These are phyloP conservation scores for Nepenthes alata DNA, from an alignment of 179 eudicot genomes.

Conservation along the genomic window DNA sequence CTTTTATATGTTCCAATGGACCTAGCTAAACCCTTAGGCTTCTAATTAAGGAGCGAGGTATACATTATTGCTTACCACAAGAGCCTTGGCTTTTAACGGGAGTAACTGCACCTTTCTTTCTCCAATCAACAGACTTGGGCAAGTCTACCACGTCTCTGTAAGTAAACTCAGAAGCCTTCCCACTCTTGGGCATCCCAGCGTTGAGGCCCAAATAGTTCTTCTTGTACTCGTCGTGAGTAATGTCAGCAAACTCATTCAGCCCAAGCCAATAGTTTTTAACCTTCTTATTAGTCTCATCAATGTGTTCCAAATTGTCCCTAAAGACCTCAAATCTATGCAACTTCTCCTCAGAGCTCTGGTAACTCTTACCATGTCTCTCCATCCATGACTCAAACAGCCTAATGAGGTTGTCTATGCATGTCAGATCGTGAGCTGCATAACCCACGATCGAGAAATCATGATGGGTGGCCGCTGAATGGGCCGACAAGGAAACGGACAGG, in stretches of 20 bases:
- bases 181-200: slow-evolving; percentile 20
- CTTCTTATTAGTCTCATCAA: slow-evolving; percentile 68
- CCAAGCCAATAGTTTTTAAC: slow-evolving; percentile 66
- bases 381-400: slow-evolving; percentile 76
- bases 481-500: slow-evolving; percentile 14
- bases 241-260: slow-evolving; percentile 56
- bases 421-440: slow-evolving; percentile 55
- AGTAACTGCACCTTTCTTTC: slow-evolving; percentile 58
- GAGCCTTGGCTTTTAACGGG: slow-evolving; percentile 61
- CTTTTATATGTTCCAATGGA: too few species aligned
- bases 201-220: slow-evolving; percentile 49
- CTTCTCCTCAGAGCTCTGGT: slow-evolving; percentile 64
- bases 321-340: slow-evolving; percentile 80
- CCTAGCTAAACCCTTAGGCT: too few species aligned
- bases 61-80: slow-evolving; percentile 35
- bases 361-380: slow-evolving; percentile 57
- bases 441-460: slow-evolving; percentile 57
- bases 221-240: slow-evolving; percentile 72
- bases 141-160: slow-evolving; percentile 40
- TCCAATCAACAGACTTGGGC: slow-evolving; percentile 66
- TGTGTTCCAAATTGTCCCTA: slow-evolving; percentile 71
- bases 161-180: slow-evolving; percentile 29
- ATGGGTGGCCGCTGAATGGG: slow-evolving; percentile 8
- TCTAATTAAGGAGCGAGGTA: neutral
- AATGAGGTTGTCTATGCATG: slow-evolving; percentile 45